Evolutionary conservation across 2,329 filamentous ascomycete genomes (phyloP).

Genomic region (Periconia digitata): DNA sequence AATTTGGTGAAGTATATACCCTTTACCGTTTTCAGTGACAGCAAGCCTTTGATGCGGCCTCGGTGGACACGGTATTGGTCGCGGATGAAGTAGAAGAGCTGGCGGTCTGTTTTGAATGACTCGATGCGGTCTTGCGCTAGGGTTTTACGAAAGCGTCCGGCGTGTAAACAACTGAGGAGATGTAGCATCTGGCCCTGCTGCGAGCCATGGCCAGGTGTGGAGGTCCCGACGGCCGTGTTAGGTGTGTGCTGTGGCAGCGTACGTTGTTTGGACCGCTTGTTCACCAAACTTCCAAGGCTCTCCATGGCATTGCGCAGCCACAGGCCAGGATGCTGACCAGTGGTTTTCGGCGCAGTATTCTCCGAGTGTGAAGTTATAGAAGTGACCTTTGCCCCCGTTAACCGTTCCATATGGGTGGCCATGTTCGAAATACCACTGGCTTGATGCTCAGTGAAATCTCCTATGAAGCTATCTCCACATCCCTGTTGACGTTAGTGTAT

Average conservation of each 20-base stretch:
- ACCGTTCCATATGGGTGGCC: neutral
- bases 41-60: conserved; percentile 7
- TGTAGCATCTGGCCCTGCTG: conserved; percentile 13
- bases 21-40: conserved; percentile 19
- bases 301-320: neutral
- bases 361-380: neutral
- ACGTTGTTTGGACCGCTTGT: neutral
- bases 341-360: conserved; percentile 9
- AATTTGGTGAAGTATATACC: conserved; percentile 26
- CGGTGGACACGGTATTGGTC: conserved; percentile 12
- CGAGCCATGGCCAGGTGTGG: neutral
- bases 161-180: conserved; percentile 23
- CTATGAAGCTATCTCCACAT: conserved; percentile 15
- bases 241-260: conserved; percentile 12
- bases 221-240: neutral
- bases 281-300: conserved; percentile 3
- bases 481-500: neutral
- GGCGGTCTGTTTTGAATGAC: conserved; percentile 16
- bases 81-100: conserved; percentile 19
- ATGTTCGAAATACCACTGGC: conserved; percentile 14
- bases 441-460: conserved; percentile 17
- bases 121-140: conserved; percentile 23
- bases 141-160: conserved; percentile 8
- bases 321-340: neutral
- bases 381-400: neutral